These are phyloP conservation scores for Lipomyces spencermartinsiae DNA, from an alignment of 805 yeast genomes.

Conservation along the genomic window DNA sequence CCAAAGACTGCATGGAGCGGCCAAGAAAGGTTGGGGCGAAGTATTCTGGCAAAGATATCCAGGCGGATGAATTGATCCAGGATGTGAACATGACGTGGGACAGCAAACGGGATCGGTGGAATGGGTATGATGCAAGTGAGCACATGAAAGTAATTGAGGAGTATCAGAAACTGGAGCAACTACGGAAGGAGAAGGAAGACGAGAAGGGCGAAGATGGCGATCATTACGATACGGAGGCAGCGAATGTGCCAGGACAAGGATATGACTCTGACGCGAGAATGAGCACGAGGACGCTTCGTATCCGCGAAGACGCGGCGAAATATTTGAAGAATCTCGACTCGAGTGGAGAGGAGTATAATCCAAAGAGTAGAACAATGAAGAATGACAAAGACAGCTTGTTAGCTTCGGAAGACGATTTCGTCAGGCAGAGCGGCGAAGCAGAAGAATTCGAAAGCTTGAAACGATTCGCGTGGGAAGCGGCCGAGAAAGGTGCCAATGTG, in stretches of 20 bases:
- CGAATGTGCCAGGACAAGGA: constrained; percentile 38
- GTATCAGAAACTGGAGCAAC: constrained; percentile 52
- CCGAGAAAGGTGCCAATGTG: constrained; percentile 45
- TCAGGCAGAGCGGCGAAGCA: constrained; percentile 57
- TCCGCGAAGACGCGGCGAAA: constrained; percentile 78
- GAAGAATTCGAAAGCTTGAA: constrained; percentile 57
- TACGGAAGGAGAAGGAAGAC: constrained; percentile 38
- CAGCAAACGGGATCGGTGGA: constrained; percentile 80
- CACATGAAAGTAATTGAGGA: constrained; percentile 58
- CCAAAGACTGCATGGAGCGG: constrained; percentile 63
- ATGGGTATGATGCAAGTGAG: constrained; percentile 71
- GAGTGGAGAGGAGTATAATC: constrained; percentile 56
- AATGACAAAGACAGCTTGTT: constrained; percentile 54
- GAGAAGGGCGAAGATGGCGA: constrained; percentile 44
- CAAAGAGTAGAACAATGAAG: constrained; percentile 45
- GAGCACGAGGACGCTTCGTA: constrained; percentile 57
- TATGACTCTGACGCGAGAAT: constrained; percentile 43
- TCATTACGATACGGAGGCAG: constrained; percentile 47
- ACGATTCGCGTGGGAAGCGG: constrained; percentile 56
- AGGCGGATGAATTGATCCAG: constrained; percentile 42
- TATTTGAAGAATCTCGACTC: constrained; percentile 60
- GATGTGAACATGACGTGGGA: constrained; percentile 58
- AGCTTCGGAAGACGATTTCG: constrained; percentile 48
- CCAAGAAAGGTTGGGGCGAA: constrained; percentile 54
- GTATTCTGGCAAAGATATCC: constrained; percentile 45